Percentiles rank a stretch among this genome's conserved stretches.
Evolutionary conservation across 139 green algal genomes (phyloP).

Genomic region (Tetraselmis chui): DNA sequence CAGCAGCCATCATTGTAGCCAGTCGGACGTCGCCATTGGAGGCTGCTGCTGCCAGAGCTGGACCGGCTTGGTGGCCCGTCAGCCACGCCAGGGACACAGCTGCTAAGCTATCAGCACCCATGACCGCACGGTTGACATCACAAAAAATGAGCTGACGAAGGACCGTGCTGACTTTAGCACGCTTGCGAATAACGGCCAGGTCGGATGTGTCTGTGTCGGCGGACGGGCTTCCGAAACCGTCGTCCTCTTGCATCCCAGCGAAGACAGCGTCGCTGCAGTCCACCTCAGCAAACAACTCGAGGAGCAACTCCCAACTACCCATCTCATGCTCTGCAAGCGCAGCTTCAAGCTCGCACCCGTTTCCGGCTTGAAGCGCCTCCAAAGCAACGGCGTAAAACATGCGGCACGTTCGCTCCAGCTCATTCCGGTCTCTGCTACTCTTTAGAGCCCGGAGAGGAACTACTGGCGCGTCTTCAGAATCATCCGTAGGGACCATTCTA

Average conservation of each 20-base stretch:
- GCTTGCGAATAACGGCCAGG: conserved; percentile 25
- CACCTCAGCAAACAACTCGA: conserved; percentile 38
- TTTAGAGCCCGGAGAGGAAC: background rate
- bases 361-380: background rate
- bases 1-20: conserved; percentile 58
- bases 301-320: conserved; percentile 61
- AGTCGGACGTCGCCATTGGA: conserved; percentile 59
- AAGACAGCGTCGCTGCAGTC: conserved; percentile 1
- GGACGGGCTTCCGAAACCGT: background rate
- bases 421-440: background rate
- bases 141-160: conserved; percentile 31
- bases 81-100: conserved; percentile 51
- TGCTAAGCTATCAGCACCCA: background rate
- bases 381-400: background rate
- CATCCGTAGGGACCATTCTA: too few relatives aligned
- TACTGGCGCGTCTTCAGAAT: too few relatives aligned
- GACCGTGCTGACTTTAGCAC: conserved; percentile 41
- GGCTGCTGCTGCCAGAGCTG: conserved; percentile 44
- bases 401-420: conserved; percentile 17
- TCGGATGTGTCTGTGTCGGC: conserved; percentile 8
- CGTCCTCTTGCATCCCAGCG: conserved; percentile 3
- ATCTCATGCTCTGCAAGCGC: conserved; percentile 38
- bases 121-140: conserved; percentile 14
- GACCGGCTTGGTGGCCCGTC: conserved; percentile 42
- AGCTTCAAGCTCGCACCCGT: background rate